Conservation (phyloP, 73 alveolate species). For the Tetrahymena elliotti region DNA sequence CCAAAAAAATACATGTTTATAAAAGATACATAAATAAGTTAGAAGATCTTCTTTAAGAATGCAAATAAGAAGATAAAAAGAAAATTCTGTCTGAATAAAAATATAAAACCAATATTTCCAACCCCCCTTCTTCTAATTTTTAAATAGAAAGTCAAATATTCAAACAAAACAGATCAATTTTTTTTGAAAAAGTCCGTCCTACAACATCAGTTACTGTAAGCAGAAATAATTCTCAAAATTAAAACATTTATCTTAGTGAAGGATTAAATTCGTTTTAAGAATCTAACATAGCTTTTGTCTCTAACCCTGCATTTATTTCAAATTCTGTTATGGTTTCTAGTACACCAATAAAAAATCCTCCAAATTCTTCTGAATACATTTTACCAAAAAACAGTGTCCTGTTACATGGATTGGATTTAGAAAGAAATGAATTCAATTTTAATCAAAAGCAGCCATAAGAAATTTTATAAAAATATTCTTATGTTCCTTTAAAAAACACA, state of each 20-base stretch:
- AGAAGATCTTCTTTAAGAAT: neutral
- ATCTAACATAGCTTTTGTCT: neutral
- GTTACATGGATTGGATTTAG: neutral
- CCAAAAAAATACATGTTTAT: neutral
- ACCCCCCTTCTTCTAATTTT: neutral
- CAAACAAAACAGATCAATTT: neutral
- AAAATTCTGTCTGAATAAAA: neutral
- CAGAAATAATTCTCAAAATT: neutral
- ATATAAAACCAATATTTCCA: neutral
- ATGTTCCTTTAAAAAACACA: neutral
- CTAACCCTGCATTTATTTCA: neutral
- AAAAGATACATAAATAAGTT: neutral
- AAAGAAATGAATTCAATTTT: neutral
- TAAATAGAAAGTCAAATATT: neutral
- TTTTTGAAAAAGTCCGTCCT: neutral
- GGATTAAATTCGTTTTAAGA: neutral
- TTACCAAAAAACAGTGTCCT: neutral
- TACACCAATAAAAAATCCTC: neutral
- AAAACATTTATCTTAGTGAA: neutral
- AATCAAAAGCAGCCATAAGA: neutral
- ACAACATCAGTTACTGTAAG: neutral
- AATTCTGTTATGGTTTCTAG: neutral
- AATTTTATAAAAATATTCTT: neutral
- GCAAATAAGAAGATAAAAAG: neutral
- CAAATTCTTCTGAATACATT: neutral